These are phyloP conservation scores for Cladosporium austrohemisphaericum DNA, from an alignment of 2,329 filamentous ascomycete species.

Conservation along the genomic window DNA sequence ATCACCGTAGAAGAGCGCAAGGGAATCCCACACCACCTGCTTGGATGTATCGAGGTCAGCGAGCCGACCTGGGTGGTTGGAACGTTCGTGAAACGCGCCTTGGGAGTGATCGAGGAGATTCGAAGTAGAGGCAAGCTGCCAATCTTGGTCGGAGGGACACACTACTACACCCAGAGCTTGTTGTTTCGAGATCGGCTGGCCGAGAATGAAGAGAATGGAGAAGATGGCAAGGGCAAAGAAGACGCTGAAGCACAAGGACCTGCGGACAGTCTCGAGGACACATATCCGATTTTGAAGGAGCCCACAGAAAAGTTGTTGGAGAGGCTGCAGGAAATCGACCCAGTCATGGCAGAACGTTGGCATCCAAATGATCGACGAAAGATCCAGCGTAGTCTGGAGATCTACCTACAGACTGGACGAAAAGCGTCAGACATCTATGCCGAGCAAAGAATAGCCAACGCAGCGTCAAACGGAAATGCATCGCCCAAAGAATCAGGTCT, in stretches of 20 bases:
- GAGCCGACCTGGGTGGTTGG: constrained; percentile 81
- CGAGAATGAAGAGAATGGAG: constrained; percentile 23
- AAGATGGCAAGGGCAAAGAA: background rate
- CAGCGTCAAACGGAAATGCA: background rate
- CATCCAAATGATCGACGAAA: constrained; percentile 91
- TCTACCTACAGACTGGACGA: constrained; percentile 77
- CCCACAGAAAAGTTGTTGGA: constrained; percentile 68
- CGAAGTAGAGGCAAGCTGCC: constrained; percentile 73
- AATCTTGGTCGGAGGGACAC: constrained; percentile 88
- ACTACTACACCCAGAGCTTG: constrained; percentile 89
- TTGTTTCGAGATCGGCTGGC: constrained; percentile 73
- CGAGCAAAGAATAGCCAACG: constrained; percentile 54
- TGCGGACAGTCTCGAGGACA: constrained; percentile 27
- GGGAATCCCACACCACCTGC: constrained; percentile 80
- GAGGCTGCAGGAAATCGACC: constrained; percentile 76
- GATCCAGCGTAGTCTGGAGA: constrained; percentile 84
- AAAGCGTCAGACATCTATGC: constrained; percentile 83
- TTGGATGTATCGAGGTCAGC: constrained; percentile 71
- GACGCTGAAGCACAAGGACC: constrained; percentile 31
- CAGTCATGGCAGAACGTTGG: constrained; percentile 84
- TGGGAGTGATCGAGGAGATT: constrained; percentile 71
- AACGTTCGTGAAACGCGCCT: constrained; percentile 68
- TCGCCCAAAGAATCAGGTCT: constrained; percentile 25
- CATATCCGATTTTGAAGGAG: constrained; percentile 68
- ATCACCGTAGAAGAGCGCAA: constrained; percentile 70